These are phyloP conservation scores for Oenanthe javanica DNA, from an alignment of 140 eudicot species.

Conservation along the genomic window DNA sequence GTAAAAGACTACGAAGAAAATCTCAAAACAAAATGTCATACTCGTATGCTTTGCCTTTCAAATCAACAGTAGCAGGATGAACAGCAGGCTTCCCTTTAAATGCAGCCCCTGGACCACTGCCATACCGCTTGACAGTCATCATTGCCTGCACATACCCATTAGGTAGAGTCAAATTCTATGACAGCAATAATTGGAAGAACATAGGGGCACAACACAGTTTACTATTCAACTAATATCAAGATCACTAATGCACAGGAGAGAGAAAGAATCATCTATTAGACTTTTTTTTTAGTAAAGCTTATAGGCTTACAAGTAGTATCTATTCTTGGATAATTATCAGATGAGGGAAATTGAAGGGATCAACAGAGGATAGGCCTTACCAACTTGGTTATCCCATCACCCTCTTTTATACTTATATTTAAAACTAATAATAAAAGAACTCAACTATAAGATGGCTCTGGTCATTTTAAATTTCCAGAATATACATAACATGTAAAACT, in stretches of 20 bases:
- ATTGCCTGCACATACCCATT: slow-evolving; percentile 53
- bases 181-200: neutral
- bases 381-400: too few species aligned
- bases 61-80: slow-evolving; percentile 86
- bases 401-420: too few species aligned
- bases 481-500: neutral
- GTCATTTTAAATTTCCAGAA: neutral
- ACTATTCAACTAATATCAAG: neutral
- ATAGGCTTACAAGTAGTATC: too few species aligned
- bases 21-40: slow-evolving; percentile 24
- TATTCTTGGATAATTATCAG: too few species aligned
- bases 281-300: too few species aligned
- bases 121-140: slow-evolving; percentile 93
- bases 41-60: slow-evolving; percentile 93
- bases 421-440: too few species aligned
- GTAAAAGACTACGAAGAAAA: neutral
- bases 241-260: neutral
- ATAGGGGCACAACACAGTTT: neutral
- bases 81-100: slow-evolving; percentile 76
- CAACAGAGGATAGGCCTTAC: too few species aligned
- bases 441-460: too few species aligned
- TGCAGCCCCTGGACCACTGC: slow-evolving; percentile 72
- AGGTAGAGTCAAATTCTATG: slow-evolving; percentile 6
- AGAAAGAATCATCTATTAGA: neutral
- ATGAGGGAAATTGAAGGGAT: too few species aligned